These are phyloP conservation scores for Termitomyces sp. DNA, from an alignment of 768 basidiomycete species.

Conservation along the genomic window DNA sequence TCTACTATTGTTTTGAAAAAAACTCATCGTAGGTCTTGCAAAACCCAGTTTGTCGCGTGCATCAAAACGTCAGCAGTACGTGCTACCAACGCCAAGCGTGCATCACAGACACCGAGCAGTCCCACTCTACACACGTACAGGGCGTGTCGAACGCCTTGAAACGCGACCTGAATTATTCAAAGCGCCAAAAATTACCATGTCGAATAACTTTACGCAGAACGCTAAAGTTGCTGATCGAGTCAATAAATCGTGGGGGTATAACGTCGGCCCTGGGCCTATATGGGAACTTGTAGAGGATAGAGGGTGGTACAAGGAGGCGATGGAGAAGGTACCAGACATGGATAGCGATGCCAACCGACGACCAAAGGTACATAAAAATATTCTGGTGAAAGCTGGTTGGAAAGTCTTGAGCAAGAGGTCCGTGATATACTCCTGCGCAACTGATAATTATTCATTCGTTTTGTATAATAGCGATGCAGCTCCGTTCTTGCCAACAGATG, in stretches of 20 bases:
- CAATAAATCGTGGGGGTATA: constrained; percentile 69
- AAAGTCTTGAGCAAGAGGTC: constrained; percentile 45
- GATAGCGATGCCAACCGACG: constrained; percentile 48
- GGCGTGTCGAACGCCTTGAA: constrained; percentile 58
- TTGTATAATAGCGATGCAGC: constrained; percentile 49
- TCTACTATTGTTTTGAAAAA: constrained; percentile 5
- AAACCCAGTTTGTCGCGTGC: constrained; percentile 30
- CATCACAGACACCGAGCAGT: constrained; percentile 74
- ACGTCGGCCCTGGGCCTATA: constrained; percentile 70
- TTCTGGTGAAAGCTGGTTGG: constrained; percentile 44
- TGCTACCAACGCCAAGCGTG: constrained; percentile 59
- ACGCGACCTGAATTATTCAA: constrained; percentile 48
- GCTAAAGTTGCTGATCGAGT: constrained; percentile 49
- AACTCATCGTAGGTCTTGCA: constrained; percentile 1
- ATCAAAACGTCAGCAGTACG: constrained; percentile 49
- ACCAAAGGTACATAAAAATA: constrained; percentile 52
- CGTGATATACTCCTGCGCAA: constrained; percentile 20
- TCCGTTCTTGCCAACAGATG: constrained; percentile 57
- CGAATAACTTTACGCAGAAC: constrained; percentile 54
- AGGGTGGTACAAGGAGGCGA: constrained; percentile 71
- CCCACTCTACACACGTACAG: constrained; percentile 50
- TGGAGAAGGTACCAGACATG: constrained; percentile 25
- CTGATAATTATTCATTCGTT: neutral
- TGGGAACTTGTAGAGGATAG: constrained; percentile 81
- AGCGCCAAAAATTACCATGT: constrained; percentile 35